A percentile compares a stretch with the other conserved stretches of the same genome.
These are phyloP conservation scores for Marasmius oreades DNA, from an alignment of 1,284 basidiomycete genomes.

Conservation along the genomic window DNA sequence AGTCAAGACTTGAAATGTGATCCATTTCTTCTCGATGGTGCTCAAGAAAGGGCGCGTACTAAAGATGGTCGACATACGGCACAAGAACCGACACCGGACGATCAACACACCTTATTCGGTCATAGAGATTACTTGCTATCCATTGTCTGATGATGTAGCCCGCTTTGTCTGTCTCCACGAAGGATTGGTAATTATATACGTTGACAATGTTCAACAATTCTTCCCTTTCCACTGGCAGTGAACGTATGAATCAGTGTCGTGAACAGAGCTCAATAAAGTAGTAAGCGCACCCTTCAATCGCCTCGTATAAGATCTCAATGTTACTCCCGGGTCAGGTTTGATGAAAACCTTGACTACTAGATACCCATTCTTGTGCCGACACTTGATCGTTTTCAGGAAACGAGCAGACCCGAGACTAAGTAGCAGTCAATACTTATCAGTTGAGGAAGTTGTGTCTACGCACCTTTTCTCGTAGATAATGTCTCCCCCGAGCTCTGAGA, in stretches of 20 bases:
- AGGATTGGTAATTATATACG: constrained; percentile 86
- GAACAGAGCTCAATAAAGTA: constrained; percentile 1
- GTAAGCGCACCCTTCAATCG: constrained; percentile 56
- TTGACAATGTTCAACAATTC: constrained; percentile 83
- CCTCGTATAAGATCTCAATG: constrained; percentile 63
- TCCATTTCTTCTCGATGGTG: constrained; percentile 96
- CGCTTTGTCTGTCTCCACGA: constrained; percentile 94
- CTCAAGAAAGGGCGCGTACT: constrained; percentile 96
- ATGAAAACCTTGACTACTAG: constrained; percentile 74
- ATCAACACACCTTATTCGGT: constrained; percentile 84
- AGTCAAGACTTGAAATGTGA: constrained; percentile 89
- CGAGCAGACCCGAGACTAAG: constrained; percentile 86
- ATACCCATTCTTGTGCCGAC: constrained; percentile 54
- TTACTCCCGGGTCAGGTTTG: constrained; percentile 74
- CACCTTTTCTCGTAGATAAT: constrained; percentile 91
- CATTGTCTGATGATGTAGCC: constrained; percentile 96
- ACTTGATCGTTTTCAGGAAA: constrained; percentile 91
- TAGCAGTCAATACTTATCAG: not conserved
- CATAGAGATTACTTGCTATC: constrained; percentile 93
- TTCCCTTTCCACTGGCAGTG: constrained; percentile 72
- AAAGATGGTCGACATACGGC: not conserved
- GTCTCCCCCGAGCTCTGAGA: constrained; percentile 83
- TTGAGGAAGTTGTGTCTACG: constrained; percentile 16
- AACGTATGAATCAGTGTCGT: constrained; percentile 1
- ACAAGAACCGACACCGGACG: constrained; percentile 5